These are phyloP conservation scores for Drechslerella dactyloides DNA, from an alignment of 2,329 filamentous ascomycete species.

Conservation along the genomic window DNA sequence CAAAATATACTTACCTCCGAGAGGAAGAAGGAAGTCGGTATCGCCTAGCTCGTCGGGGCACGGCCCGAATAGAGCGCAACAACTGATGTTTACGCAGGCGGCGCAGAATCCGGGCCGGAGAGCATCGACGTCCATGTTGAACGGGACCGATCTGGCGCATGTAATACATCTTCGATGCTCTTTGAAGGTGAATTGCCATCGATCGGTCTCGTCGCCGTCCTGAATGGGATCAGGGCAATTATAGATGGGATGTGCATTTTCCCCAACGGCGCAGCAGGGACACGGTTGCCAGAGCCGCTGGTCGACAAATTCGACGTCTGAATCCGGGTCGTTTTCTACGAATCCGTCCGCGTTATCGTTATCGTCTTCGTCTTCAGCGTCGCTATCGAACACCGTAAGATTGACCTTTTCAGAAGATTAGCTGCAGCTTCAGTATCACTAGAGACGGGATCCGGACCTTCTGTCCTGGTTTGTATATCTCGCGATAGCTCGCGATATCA, in stretches of 20 bases:
- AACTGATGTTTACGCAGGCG: constrained; percentile 12
- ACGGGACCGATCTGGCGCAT: constrained; percentile 19
- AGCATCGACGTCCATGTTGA: background rate
- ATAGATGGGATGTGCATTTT: constrained; percentile 16
- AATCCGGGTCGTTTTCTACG: constrained; percentile 5
- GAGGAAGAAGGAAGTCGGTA: constrained; percentile 4
- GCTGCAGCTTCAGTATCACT: background rate
- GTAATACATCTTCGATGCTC: constrained; percentile 23
- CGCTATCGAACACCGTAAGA: no score
- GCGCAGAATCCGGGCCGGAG: constrained; percentile 23
- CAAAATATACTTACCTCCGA: constrained; percentile 13
- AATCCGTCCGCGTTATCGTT: background rate
- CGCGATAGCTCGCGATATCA: constrained; percentile 15
- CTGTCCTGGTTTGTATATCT: constrained; percentile 36
- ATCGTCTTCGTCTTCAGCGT: no score
- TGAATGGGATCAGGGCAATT: constrained; percentile 27
- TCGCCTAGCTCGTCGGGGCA: background rate
- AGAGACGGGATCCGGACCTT: background rate
- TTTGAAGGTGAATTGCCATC: constrained; percentile 11
- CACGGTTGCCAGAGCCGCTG: constrained; percentile 11
- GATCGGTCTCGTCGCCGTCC: background rate
- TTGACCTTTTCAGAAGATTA: no score
- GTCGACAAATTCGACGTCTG: constrained; percentile 14
- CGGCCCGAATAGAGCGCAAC: constrained; percentile 22
- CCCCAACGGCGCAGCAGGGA: constrained; percentile 16